These are phyloP conservation scores for Phialemonium atrogriseum DNA, from an alignment of 2,329 filamentous ascomycete species.

Conservation along the genomic window DNA sequence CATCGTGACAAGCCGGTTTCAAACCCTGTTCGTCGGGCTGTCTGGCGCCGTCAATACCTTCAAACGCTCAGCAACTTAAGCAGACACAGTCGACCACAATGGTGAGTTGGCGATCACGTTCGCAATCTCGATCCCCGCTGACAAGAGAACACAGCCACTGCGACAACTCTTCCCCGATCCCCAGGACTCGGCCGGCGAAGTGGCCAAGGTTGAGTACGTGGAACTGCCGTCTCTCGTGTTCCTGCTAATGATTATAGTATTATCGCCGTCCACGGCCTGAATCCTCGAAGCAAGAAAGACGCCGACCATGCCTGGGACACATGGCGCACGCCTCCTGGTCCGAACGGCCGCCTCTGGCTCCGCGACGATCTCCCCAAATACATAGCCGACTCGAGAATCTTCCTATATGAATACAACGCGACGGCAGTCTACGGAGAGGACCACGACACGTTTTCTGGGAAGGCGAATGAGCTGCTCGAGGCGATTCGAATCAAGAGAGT, in stretches of 20 bases:
- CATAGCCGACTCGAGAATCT: constrained; percentile 16
- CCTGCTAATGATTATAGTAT: constrained; percentile 8
- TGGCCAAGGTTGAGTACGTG: constrained; percentile 1
- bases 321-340: constrained; percentile 13
- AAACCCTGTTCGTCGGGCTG: no score
- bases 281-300: constrained; percentile 13
- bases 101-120: no score
- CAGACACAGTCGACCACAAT: no score
- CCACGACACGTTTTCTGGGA: constrained; percentile 12
- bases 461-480: constrained; percentile 16
- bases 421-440: constrained; percentile 12
- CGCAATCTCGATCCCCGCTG: no score
- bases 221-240: neutral
- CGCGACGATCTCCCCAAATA: constrained; percentile 14
- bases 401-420: constrained; percentile 17
- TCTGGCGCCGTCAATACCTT: no score
- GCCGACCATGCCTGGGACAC: constrained; percentile 17
- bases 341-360: constrained; percentile 16
- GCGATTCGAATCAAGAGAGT: constrained; percentile 10
- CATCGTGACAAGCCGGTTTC: no score
- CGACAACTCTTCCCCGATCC: neutral
- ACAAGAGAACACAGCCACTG: no score
- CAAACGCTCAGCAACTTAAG: no score
- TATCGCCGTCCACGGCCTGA: constrained; percentile 17
- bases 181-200: neutral